A percentile compares a stretch with the other conserved stretches of the same genome.
phyloP scores from a whole-genome alignment of 2,329 filamentous ascomycete genomes.

The Alternaria sp. region DNA sequence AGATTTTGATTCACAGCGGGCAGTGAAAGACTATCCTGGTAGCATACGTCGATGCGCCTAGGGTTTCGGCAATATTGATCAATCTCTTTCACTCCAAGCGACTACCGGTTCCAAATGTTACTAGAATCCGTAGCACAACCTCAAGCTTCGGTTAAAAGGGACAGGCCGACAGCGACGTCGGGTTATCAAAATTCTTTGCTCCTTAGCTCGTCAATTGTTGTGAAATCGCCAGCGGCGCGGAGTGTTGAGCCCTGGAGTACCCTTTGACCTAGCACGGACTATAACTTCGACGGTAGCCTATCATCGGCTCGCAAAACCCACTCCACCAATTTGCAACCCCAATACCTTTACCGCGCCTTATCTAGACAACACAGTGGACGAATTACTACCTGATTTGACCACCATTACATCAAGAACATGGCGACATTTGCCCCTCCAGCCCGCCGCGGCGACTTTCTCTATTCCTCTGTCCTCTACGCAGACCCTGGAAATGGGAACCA shows the following conservation, averaged over 20 bases:
- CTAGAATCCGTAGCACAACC: neutral
- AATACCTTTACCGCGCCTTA: neutral
- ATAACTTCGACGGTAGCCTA: neutral
- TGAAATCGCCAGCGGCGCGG: fast-evolving
- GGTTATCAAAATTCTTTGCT: neutral
- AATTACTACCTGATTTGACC: neutral
- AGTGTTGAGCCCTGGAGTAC: neutral
- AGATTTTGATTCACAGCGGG: neutral
- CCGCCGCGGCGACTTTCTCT: constrained; percentile 40
- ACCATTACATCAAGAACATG: constrained; percentile 11
- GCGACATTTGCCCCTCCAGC: constrained; percentile 42
- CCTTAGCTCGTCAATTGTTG: neutral
- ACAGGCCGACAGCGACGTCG: neutral
- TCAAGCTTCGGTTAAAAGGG: neutral
- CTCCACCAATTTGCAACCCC: neutral
- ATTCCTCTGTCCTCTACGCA: constrained; percentile 42
- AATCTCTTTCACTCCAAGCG: too few species aligned
- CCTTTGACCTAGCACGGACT: neutral
- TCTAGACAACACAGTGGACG: too few species aligned
- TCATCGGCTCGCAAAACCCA: neutral
- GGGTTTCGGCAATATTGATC: too few species aligned
- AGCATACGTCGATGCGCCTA: neutral
- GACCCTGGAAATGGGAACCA: constrained; percentile 45
- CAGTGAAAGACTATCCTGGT: neutral
- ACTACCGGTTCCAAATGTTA: too few species aligned